Evolutionary conservation across 257 asterid genomes (phyloP).

Genomic region (Oldenlandia corymbosa): DNA sequence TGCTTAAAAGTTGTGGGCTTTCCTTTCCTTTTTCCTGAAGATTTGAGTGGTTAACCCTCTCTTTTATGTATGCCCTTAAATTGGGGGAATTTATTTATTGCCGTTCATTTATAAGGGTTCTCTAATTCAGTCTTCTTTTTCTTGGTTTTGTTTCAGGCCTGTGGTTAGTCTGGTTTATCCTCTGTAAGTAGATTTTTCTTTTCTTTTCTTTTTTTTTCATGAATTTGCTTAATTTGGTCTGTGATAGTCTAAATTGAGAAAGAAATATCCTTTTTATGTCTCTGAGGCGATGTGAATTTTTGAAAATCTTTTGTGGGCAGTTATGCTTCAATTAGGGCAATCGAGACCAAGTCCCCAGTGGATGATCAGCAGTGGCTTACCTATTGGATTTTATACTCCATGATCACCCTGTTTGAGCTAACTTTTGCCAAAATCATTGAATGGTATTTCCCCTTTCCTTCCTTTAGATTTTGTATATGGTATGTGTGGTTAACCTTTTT

Average conservation of each 20-base stretch:
- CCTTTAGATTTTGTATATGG: background rate
- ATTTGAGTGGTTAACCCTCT: too few relatives aligned
- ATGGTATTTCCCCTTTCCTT: slow-evolving; percentile 41
- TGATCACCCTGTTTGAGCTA: slow-evolving; percentile 93
- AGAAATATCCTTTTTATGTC: background rate
- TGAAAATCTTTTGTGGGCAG: slow-evolving; percentile 41
- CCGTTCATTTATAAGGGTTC: slow-evolving; percentile 9
- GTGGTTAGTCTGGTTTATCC: slow-evolving; percentile 85
- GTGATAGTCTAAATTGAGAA: background rate
- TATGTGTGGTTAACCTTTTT: background rate
- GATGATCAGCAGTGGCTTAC: slow-evolving; percentile 99
- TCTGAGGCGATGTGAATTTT: background rate
- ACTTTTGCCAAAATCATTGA: slow-evolving; percentile 84
- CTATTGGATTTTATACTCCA: slow-evolving; percentile 94
- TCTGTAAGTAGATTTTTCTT: slow-evolving; percentile 53
- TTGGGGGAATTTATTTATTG: background rate
- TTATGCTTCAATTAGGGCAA: slow-evolving; percentile 91
- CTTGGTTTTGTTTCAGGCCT: slow-evolving; percentile 64
- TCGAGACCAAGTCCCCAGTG: slow-evolving; percentile 74
- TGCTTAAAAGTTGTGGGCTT: slow-evolving; percentile 6
- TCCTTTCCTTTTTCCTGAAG: background rate
- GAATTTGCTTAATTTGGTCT: too few relatives aligned
- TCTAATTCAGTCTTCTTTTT: slow-evolving; percentile 10
- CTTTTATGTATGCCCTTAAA: background rate
- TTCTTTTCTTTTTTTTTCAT: background rate